These are phyloP conservation scores for Cnidoscolus chayamansa DNA, from an alignment of 441 rosid genomes.

Conservation along the genomic window DNA sequence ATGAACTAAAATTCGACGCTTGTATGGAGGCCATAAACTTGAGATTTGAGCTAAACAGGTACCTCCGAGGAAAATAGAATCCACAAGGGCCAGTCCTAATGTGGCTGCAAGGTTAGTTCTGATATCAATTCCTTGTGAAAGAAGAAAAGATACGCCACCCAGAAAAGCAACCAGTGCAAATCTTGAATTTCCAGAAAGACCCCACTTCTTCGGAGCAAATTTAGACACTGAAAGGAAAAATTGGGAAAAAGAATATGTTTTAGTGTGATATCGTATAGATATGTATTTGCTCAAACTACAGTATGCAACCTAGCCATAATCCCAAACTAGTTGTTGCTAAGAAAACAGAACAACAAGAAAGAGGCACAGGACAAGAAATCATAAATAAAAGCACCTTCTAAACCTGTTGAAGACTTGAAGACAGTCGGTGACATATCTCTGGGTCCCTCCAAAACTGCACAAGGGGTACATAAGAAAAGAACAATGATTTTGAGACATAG, in stretches of 20 bases:
- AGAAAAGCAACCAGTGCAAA: constrained; percentile 51
- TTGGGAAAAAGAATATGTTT: background rate
- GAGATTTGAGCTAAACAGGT: constrained; percentile 74
- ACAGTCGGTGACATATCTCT: constrained; percentile 74
- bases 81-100: constrained; percentile 61
- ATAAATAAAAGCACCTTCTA: constrained; percentile 55
- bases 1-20: constrained; percentile 77
- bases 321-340: background rate
- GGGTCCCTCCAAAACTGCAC: constrained; percentile 74
- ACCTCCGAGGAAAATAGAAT: constrained; percentile 77
- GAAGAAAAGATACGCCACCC: constrained; percentile 63
- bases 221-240: constrained; percentile 41
- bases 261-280: background rate
- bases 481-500: too few species aligned
- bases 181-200: constrained; percentile 65
- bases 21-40: constrained; percentile 84
- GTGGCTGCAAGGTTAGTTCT: constrained; percentile 67
- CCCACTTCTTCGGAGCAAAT: constrained; percentile 93
- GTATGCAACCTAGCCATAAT: background rate
- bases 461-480: constrained; percentile 7
- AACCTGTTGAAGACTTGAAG: constrained; percentile 72
- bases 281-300: background rate
- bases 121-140: constrained; percentile 69
- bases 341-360: background rate
- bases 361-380: background rate